These are phyloP conservation scores for Fusarium vanettenii DNA, from an alignment of 2,329 filamentous ascomycete genomes.

Conservation along the genomic window DNA sequence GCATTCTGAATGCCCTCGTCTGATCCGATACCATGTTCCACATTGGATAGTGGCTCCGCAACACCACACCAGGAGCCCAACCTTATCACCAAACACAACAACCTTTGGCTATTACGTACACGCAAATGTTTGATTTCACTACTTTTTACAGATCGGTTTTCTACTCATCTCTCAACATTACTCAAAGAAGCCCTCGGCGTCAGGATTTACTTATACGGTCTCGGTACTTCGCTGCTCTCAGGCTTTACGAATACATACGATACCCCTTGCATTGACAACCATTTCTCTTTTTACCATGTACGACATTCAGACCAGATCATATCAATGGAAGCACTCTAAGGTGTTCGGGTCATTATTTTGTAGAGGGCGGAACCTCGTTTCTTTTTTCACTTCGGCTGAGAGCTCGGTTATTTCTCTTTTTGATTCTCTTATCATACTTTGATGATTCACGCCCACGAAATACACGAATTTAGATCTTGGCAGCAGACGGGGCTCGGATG, in stretches of 20 bases:
- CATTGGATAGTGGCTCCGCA: background rate
- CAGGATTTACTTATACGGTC: background rate
- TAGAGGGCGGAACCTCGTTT: constrained; percentile 10
- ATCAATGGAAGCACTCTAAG: constrained; percentile 28
- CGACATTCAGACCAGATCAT: background rate
- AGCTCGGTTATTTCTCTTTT: background rate
- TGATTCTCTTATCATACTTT: constrained; percentile 20
- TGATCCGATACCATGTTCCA: background rate
- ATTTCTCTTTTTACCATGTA: constrained; percentile 1
- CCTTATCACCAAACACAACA: background rate
- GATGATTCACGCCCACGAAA: constrained; percentile 22
- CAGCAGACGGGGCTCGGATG: constrained; percentile 25
- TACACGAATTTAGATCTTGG: constrained; percentile 17
- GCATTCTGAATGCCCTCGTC: background rate
- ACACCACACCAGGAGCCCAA: background rate
- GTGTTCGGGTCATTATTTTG: constrained; percentile 26
- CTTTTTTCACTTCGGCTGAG: background rate
- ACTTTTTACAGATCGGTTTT: background rate
- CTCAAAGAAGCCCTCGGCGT: background rate
- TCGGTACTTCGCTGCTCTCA: constrained; percentile 22
- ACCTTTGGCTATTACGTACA: background rate
- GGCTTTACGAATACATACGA: constrained; percentile 35
- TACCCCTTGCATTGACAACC: constrained; percentile 26
- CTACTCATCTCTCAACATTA: background rate
- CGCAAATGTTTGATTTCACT: background rate